Percentiles rank a stretch among this genome's conserved stretches.
Evolutionary conservation across 2,329 filamentous ascomycete species (phyloP).

Genomic region (Penicillium nordicum): DNA sequence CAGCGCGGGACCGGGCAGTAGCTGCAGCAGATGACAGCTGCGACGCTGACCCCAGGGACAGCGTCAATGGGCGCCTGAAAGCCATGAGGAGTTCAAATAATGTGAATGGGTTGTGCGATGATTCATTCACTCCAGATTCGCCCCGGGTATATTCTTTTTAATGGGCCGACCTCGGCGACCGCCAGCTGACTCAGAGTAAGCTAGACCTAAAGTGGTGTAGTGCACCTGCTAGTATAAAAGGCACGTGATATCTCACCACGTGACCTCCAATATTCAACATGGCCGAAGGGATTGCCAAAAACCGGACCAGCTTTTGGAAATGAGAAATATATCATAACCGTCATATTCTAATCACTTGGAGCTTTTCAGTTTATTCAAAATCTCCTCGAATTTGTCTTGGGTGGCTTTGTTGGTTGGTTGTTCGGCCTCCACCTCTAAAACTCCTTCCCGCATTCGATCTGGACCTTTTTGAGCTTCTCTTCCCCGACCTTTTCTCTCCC

Average conservation of each 20-base stretch:
- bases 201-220: conserved; percentile 6
- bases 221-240: background rate
- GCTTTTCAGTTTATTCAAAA: background rate
- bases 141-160: conserved; percentile 25
- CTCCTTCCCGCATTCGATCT: conserved; percentile 14
- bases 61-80: conserved; percentile 39
- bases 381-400: background rate
- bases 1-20: conserved; percentile 27
- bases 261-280: background rate
- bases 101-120: conserved; percentile 22
- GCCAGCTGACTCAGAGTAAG: conserved; percentile 29
- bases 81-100: conserved; percentile 32
- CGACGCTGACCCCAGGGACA: conserved; percentile 32
- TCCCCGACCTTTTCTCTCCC: conserved; percentile 1
- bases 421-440: conserved; percentile 24
- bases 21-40: conserved; percentile 26
- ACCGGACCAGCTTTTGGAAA: background rate
- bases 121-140: conserved; percentile 27
- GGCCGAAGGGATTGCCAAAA: background rate
- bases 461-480: conserved; percentile 8
- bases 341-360: background rate
- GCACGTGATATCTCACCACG: conserved; percentile 10
- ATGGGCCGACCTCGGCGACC: conserved; percentile 36
- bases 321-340: background rate
- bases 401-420: background rate